phyloP scores from a whole-genome alignment of 805 yeast species.

The Blastobotrys robertii region DNA sequence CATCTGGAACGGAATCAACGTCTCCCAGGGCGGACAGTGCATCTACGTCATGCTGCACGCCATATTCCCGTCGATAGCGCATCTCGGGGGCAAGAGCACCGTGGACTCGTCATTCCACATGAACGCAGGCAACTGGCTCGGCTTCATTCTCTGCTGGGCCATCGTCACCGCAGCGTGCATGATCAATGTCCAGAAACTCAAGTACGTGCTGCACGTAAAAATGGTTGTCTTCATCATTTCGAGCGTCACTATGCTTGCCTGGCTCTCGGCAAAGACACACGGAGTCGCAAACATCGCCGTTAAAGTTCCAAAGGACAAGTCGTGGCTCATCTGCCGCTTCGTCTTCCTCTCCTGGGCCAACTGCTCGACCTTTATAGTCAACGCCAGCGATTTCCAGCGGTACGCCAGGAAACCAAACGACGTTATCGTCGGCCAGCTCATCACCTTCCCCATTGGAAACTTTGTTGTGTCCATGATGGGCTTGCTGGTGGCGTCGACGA shows the following conservation, averaged over 20 bases:
- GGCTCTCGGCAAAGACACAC: conserved; percentile 6
- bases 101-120: conserved; percentile 1
- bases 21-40: conserved; percentile 12
- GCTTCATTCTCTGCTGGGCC: conserved; percentile 8
- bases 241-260: conserved; percentile 8
- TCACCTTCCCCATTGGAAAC: conserved; percentile 11
- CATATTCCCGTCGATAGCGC: conserved; percentile 8
- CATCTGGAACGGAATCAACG: conserved; percentile 11
- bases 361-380: conserved; percentile 11
- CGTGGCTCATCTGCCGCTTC: conserved; percentile 7
- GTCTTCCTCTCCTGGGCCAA: conserved; percentile 10
- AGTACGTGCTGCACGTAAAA: conserved; percentile 6
- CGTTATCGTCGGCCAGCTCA: conserved; percentile 9
- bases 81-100: not conserved
- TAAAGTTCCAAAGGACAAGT: not conserved
- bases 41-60: conserved; percentile 10
- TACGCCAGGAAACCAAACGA: conserved; percentile 6
- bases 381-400: conserved; percentile 11
- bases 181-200: conserved; percentile 8
- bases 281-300: not conserved
- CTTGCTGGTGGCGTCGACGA: not conserved
- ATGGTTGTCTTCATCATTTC: conserved; percentile 7
- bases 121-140: conserved; percentile 10
- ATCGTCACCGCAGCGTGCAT: conserved; percentile 4
- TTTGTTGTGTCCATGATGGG: conserved; percentile 5